These are phyloP conservation scores for Lyophyllum decastes DNA, from an alignment of 768 basidiomycete species.

Conservation along the genomic window DNA sequence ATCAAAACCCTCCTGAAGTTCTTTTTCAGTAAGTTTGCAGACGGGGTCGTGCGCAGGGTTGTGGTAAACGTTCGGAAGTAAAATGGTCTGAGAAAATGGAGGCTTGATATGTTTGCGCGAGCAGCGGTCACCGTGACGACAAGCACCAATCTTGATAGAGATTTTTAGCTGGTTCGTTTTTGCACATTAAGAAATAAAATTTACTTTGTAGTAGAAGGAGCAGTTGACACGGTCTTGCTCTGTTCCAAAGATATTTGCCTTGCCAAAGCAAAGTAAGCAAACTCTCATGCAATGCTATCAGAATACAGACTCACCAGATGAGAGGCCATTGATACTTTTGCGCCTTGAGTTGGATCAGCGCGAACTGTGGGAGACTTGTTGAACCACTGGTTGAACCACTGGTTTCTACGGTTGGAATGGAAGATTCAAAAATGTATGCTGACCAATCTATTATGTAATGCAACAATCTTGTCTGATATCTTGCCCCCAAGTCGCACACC, in stretches of 20 bases:
- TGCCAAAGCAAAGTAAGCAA: neutral
- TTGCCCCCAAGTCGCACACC: too few relatives aligned
- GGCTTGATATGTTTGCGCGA: conserved; percentile 98
- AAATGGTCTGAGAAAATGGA: conserved; percentile 95
- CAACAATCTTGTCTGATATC: too few relatives aligned
- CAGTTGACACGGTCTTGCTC: conserved; percentile 97
- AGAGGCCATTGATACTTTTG: conserved; percentile 53
- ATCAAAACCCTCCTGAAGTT: conserved; percentile 89
- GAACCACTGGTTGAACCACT: neutral
- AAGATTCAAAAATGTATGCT: neutral
- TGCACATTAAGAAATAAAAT: neutral
- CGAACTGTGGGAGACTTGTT: neutral
- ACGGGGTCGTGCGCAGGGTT: conserved; percentile 95
- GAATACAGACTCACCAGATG: conserved; percentile 61
- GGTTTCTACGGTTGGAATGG: neutral
- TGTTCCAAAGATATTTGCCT: conserved; percentile 96
- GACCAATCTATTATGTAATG: neutral
- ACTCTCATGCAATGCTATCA: neutral
- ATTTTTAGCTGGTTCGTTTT: conserved; percentile 6
- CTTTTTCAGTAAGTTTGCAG: conserved; percentile 85
- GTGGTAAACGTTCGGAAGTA: conserved; percentile 96
- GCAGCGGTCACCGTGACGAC: conserved; percentile 96
- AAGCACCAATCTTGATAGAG: conserved; percentile 84
- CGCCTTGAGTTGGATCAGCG: neutral
- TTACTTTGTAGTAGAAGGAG: conserved; percentile 96